phyloP scores from a whole-genome alignment of 805 yeast genomes.

The Yarrowia sp. region DNA sequence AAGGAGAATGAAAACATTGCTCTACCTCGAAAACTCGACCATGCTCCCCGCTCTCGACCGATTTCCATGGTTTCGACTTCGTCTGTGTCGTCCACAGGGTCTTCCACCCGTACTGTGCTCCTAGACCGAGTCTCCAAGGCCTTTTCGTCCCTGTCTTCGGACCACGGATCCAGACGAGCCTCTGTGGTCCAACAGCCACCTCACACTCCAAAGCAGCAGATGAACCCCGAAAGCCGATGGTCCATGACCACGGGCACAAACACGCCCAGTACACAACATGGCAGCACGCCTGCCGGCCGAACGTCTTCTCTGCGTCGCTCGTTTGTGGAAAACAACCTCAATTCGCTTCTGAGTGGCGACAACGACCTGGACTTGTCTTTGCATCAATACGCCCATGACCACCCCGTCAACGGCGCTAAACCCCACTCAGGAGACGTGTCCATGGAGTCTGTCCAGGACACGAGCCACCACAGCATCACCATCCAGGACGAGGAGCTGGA shows the following conservation, averaged over 20 bases:
- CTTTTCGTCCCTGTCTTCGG: constrained; percentile 23
- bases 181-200: constrained; percentile 28
- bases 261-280: constrained; percentile 7
- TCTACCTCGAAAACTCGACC: not conserved
- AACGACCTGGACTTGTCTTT: constrained; percentile 6
- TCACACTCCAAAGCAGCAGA: constrained; percentile 25
- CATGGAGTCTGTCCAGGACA: not conserved
- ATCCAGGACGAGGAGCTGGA: not conserved
- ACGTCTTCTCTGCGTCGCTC: constrained; percentile 4
- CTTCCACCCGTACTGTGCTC: constrained; percentile 15
- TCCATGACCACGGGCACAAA: constrained; percentile 15
- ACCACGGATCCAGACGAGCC: constrained; percentile 13
- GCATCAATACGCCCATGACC: not conserved
- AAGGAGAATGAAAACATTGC: constrained; percentile 1
- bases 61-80: constrained; percentile 26
- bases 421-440: not conserved
- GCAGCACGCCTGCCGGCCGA: not conserved
- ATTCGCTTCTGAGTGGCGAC: not conserved
- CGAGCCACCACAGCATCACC: not conserved
- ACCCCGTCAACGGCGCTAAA: no score
- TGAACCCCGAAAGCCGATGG: constrained; percentile 2
- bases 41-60: not conserved
- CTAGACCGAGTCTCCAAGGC: constrained; percentile 12
- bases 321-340: constrained; percentile 22
- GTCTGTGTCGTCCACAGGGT: constrained; percentile 30